phyloP scores from a whole-genome alignment of 2,329 filamentous ascomycete genomes.

The Aspergillus tubingensis region DNA sequence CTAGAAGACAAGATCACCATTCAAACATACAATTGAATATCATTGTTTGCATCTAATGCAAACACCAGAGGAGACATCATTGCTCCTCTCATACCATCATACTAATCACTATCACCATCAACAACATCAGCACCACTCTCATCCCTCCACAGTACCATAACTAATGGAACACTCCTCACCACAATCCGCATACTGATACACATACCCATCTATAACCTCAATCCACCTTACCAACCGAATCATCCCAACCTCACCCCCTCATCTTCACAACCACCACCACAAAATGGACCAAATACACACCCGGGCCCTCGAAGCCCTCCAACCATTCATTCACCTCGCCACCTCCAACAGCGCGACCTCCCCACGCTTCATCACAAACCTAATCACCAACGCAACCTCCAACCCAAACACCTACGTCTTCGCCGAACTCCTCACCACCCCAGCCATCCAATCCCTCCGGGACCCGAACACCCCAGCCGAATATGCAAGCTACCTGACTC shows the following conservation, averaged over 20 bases:
- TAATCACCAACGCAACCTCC: slow-evolving; percentile 86
- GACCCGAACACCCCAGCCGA: slow-evolving; percentile 59
- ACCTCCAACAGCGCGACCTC: slow-evolving; percentile 73
- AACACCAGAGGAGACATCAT: neutral
- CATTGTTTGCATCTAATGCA: slow-evolving; percentile 4
- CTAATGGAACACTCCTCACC: neutral
- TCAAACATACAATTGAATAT: neutral
- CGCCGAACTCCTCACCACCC: slow-evolving; percentile 81
- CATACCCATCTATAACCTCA: neutral
- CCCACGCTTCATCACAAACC: slow-evolving; percentile 79
- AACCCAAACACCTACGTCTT: slow-evolving; percentile 89
- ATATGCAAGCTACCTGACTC: slow-evolving; percentile 62
- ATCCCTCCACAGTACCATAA: neutral
- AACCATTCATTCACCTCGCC: slow-evolving; percentile 88
- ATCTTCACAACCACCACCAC: neutral
- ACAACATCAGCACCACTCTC: neutral
- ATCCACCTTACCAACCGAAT: neutral
- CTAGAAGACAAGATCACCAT: neutral
- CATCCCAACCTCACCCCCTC: neutral
- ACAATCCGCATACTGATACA: neutral
- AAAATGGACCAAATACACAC: slow-evolving; percentile 51
- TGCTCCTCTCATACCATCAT: neutral
- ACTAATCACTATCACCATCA: neutral
- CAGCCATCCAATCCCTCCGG: slow-evolving; percentile 73
- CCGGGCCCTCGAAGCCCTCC: slow-evolving; percentile 59